Evolutionary conservation across 148 eudicot genomes (phyloP).

Genomic region (Cornus florida): DNA sequence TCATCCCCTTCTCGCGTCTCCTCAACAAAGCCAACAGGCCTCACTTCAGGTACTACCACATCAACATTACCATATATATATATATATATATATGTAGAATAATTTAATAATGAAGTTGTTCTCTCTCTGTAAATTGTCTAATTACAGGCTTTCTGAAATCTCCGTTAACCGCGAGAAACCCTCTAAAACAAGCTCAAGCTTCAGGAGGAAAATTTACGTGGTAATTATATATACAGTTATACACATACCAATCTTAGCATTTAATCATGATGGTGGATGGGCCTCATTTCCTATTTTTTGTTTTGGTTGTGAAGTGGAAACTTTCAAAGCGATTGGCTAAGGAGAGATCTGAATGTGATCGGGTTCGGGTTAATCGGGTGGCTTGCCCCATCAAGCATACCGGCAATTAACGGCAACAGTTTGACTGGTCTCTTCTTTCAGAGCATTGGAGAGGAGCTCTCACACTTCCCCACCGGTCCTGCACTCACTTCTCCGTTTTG

Average conservation of each 20-base stretch:
- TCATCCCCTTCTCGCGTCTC: slow-evolving; percentile 30
- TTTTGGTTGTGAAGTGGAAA: slow-evolving; percentile 15
- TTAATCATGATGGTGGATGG: neutral
- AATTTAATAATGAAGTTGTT: neutral
- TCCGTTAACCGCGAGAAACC: slow-evolving; percentile 62
- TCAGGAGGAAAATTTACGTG: slow-evolving; percentile 73
- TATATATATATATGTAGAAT: neutral
- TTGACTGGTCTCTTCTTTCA: slow-evolving; percentile 79
- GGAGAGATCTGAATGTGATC: slow-evolving; percentile 86
- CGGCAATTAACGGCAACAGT: slow-evolving; percentile 82
- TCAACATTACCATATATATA: neutral
- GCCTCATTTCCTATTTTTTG: neutral
- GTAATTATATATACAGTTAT: slow-evolving; percentile 26
- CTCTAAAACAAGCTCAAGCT: slow-evolving; percentile 50
- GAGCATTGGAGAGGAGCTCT: slow-evolving; percentile 84
- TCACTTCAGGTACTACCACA: slow-evolving; percentile 46
- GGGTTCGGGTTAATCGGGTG: slow-evolving; percentile 97
- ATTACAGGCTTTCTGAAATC: slow-evolving; percentile 65
- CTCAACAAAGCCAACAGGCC: slow-evolving; percentile 31
- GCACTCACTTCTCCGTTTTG: slow-evolving; percentile 85
- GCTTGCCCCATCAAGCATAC: slow-evolving; percentile 97
- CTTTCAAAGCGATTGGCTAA: slow-evolving; percentile 83
- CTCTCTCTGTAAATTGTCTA: too few species aligned
- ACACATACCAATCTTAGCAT: neutral
- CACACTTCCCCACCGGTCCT: slow-evolving; percentile 90